Evolutionary conservation across 345 rosid species (phyloP).

Genomic region (Pugionium cornutum): DNA sequence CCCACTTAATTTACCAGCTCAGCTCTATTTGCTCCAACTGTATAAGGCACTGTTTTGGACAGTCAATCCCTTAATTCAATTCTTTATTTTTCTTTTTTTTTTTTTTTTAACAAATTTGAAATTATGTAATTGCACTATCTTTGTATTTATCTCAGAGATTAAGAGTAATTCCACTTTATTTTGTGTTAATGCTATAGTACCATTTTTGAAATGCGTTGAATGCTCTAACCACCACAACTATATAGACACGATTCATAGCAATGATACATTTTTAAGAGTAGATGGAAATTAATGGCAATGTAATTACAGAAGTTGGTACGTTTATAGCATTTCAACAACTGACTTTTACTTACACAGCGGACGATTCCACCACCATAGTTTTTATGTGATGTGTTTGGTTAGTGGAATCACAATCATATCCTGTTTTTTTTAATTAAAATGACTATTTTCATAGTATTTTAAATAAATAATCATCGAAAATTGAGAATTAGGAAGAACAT

Average conservation of each 20-base stretch:
- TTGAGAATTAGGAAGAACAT: constrained; percentile 2
- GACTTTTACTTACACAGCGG: constrained; percentile 29
- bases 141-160: no score
- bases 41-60: constrained; percentile 23
- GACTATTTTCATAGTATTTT: no score
- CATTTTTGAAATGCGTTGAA: neutral
- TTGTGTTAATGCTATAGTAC: no score
- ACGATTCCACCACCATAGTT: neutral
- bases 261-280: neutral
- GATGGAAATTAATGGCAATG: neutral
- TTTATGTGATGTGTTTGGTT: constrained; percentile 19
- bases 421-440: neutral
- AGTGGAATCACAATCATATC: constrained; percentile 28
- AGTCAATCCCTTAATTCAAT: no score
- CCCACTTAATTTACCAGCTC: constrained; percentile 29
- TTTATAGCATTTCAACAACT: neutral
- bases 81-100: no score
- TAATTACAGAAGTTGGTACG: neutral
- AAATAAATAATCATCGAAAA: neutral
- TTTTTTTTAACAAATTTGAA: no score
- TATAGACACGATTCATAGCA: no score
- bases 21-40: constrained; percentile 27
- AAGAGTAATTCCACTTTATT: no score
- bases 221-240: constrained; percentile 13
- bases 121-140: no score